phyloP scores from a whole-genome alignment of 2,329 filamentous ascomycete species.

The Aphanocladium album region DNA sequence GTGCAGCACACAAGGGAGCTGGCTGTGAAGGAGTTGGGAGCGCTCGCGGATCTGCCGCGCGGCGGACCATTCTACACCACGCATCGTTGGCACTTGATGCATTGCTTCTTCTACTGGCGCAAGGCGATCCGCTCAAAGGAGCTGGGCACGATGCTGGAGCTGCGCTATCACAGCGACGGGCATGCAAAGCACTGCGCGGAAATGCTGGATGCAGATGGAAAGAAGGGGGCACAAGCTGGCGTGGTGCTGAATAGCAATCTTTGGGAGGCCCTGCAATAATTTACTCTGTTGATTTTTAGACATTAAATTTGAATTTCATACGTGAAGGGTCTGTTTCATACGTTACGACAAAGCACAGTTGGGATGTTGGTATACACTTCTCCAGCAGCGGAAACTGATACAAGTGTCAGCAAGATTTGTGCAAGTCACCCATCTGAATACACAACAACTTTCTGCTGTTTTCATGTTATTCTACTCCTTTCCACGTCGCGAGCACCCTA shows the following conservation, averaged over 20 bases:
- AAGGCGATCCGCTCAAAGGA: not conserved
- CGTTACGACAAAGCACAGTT: too few species aligned
- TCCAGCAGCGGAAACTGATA: too few species aligned
- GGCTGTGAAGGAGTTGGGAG: not conserved
- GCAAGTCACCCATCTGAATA: too few species aligned
- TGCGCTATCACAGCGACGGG: not conserved
- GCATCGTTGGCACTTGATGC: not conserved
- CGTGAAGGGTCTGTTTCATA: too few species aligned
- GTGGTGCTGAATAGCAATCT: not conserved
- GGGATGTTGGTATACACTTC: too few species aligned
- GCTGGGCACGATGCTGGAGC: not conserved
- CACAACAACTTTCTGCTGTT: too few species aligned
- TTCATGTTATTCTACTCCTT: too few species aligned
- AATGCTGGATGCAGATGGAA: not conserved
- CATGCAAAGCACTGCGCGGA: not conserved
- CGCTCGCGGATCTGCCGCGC: not conserved
- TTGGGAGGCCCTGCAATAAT: too few species aligned
- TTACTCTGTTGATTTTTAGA: too few species aligned
- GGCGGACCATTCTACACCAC: not conserved
- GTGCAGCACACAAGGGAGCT: conserved; percentile 16
- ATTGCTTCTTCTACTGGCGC: not conserved
- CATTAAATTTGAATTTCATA: too few species aligned
- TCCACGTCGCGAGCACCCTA: too few species aligned
- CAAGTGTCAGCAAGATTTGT: too few species aligned
- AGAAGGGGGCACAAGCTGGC: not conserved